Evolutionary conservation across 1,284 basidiomycete species (phyloP).

Genomic region (Tilletia walkeri): DNA sequence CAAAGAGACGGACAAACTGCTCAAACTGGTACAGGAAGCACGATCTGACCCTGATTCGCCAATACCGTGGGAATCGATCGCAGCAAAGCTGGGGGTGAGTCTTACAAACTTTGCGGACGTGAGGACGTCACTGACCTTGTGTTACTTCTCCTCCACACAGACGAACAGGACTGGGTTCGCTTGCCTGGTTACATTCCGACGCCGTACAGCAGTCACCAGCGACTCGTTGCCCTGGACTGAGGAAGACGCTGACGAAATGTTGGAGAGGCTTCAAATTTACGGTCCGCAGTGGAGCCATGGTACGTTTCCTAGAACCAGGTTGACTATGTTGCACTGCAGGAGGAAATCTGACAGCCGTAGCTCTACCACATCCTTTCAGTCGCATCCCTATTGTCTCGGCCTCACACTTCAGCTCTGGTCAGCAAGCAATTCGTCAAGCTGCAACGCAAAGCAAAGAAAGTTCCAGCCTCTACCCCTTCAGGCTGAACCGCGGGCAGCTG

Average conservation of each 20-base stretch:
- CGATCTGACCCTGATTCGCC: not conserved
- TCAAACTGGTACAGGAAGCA: not conserved
- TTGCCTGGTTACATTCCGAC: not conserved
- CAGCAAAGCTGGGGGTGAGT: not conserved
- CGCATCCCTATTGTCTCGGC: too few relatives aligned
- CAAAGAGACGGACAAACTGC: not conserved
- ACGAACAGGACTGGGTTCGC: not conserved
- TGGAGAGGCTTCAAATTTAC: not conserved
- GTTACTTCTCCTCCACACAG: not conserved
- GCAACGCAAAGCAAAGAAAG: too few relatives aligned
- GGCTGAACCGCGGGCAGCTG: too few relatives aligned
- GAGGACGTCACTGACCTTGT: not conserved
- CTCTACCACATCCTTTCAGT: not conserved
- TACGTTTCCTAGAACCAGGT: not conserved
- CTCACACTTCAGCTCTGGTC: too few relatives aligned
- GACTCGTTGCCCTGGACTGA: not conserved
- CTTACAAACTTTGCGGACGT: not conserved
- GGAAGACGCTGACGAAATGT: not conserved
- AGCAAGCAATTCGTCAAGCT: too few relatives aligned
- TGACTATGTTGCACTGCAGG: too few relatives aligned
- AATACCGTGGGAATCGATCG: not conserved
- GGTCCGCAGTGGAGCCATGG: constrained; percentile 6
- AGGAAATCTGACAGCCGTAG: too few relatives aligned
- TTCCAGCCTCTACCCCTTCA: too few relatives aligned
- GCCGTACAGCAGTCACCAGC: not conserved